Evolutionary conservation across 805 yeast species (phyloP).

Genomic region (Metschnikowia gelsemii): DNA sequence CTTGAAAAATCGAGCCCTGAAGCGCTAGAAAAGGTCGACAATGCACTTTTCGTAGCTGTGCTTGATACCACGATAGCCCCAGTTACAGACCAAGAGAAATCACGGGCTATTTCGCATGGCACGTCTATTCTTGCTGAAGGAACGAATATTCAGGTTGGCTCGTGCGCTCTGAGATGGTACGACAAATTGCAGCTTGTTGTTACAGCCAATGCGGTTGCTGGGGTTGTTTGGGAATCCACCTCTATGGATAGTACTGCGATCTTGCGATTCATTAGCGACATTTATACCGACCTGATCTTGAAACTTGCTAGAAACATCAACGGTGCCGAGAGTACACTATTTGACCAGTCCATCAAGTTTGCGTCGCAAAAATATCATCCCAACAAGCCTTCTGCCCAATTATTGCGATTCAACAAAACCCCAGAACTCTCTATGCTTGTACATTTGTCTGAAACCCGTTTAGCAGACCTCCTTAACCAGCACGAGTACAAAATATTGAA

Average conservation of each 20-base stretch:
- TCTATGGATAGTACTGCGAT: slow-evolving; percentile 61
- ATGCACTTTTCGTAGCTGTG: slow-evolving; percentile 51
- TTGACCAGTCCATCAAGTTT: slow-evolving; percentile 39
- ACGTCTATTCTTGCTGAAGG: slow-evolving; percentile 41
- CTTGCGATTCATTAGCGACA: slow-evolving; percentile 54
- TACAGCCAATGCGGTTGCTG: slow-evolving; percentile 56
- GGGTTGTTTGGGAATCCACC: slow-evolving; percentile 58
- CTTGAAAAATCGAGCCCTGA: slow-evolving; percentile 39
- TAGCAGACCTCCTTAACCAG: slow-evolving; percentile 57
- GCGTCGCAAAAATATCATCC: slow-evolving; percentile 38
- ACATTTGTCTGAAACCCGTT: slow-evolving; percentile 56
- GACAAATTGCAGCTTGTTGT: slow-evolving; percentile 56
- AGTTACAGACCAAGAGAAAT: slow-evolving; percentile 46
- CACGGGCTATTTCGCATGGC: slow-evolving; percentile 53
- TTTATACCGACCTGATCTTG: slow-evolving; percentile 56
- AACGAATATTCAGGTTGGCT: slow-evolving; percentile 52
- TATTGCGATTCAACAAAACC: slow-evolving; percentile 39
- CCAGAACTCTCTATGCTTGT: slow-evolving; percentile 49
- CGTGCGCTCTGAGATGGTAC: slow-evolving; percentile 60
- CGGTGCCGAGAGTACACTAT: slow-evolving; percentile 53
- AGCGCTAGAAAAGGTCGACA: slow-evolving; percentile 42
- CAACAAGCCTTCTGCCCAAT: slow-evolving; percentile 35
- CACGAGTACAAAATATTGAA: slow-evolving; percentile 51
- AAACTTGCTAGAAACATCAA: slow-evolving; percentile 58
- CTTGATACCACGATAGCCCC: slow-evolving; percentile 49